Evolutionary conservation across 202 grass and related monocot species (phyloP).

Genomic region (Panicum hallii): DNA sequence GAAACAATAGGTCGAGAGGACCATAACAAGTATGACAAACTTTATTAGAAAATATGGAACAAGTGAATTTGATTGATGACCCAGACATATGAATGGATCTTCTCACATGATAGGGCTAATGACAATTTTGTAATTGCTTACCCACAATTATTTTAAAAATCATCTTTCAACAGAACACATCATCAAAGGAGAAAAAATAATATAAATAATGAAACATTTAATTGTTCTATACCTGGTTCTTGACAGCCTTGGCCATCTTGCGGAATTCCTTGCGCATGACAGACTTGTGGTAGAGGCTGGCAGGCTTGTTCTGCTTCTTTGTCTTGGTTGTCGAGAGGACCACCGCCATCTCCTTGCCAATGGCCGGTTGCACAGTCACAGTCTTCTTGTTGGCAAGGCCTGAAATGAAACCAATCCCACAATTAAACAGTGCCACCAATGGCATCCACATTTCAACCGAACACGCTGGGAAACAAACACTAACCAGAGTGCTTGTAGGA

Average conservation of each 20-base stretch:
- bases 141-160: neutral
- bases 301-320: slow-evolving; percentile 84
- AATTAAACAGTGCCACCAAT: neutral
- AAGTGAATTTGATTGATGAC: slow-evolving; percentile 35
- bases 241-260: slow-evolving; percentile 87
- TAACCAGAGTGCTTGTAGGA: slow-evolving; percentile 95
- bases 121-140: slow-evolving; percentile 9
- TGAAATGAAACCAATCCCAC: slow-evolving; percentile 11
- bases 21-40: neutral
- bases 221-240: slow-evolving; percentile 74
- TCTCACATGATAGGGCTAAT: slow-evolving; percentile 47
- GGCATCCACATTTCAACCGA: neutral
- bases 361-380: slow-evolving; percentile 55
- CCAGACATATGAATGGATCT: slow-evolving; percentile 32
- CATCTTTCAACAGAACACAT: neutral
- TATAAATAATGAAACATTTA: neutral
- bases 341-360: slow-evolving; percentile 56
- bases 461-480: neutral
- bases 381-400: slow-evolving; percentile 87
- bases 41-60: neutral
- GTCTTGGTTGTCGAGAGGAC: slow-evolving; percentile 70
- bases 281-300: slow-evolving; percentile 54
- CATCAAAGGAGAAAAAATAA: slow-evolving; percentile 6
- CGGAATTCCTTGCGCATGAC: slow-evolving; percentile 77
- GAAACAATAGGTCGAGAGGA: neutral